Evolutionary conservation across 768 basidiomycete genomes (phyloP).

Genomic region (Tricholoma furcatifolium): DNA sequence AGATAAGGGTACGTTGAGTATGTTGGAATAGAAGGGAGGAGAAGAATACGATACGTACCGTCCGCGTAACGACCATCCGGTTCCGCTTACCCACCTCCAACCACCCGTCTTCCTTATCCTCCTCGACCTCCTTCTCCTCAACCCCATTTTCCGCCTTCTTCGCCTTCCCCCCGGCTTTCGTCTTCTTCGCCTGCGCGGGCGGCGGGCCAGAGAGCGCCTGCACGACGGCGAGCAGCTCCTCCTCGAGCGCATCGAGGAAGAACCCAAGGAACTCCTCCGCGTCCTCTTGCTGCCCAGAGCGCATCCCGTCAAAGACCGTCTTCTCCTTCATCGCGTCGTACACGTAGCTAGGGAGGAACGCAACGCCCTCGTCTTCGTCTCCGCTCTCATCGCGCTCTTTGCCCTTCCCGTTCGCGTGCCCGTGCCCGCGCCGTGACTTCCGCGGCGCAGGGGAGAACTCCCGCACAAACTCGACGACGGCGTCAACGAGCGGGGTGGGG

Average conservation of each 20-base stretch:
- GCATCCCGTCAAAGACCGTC: conserved; percentile 91
- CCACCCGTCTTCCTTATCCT: conserved; percentile 70
- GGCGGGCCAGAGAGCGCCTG: conserved; percentile 43
- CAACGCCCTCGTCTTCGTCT: conserved; percentile 54
- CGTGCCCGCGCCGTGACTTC: conserved; percentile 28
- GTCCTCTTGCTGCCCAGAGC: conserved; percentile 95
- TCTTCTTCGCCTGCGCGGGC: conserved; percentile 29
- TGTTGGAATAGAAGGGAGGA: not conserved
- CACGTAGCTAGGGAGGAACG: conserved; percentile 82
- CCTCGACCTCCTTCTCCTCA: conserved; percentile 36
- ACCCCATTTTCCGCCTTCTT: conserved; percentile 21
- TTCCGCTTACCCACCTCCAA: conserved; percentile 92
- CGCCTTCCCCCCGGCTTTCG: conserved; percentile 33
- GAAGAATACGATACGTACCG: conserved; percentile 48
- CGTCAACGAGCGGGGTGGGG: conserved; percentile 59
- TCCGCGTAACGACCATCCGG: conserved; percentile 73
- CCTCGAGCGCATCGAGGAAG: conserved; percentile 91
- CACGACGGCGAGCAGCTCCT: conserved; percentile 77
- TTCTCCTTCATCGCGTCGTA: conserved; percentile 94
- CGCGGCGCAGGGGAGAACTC: conserved; percentile 55
- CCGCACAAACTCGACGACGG: conserved; percentile 70
- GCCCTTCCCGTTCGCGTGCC: conserved; percentile 35
- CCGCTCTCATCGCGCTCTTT: conserved; percentile 24
- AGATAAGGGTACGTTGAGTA: not conserved
- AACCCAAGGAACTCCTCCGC: conserved; percentile 99